Percentiles rank a stretch among this genome's conserved stretches.
phyloP scores from a whole-genome alignment of 139 green algal genomes.

The Auxenochlorella pyrenoidosa region DNA sequence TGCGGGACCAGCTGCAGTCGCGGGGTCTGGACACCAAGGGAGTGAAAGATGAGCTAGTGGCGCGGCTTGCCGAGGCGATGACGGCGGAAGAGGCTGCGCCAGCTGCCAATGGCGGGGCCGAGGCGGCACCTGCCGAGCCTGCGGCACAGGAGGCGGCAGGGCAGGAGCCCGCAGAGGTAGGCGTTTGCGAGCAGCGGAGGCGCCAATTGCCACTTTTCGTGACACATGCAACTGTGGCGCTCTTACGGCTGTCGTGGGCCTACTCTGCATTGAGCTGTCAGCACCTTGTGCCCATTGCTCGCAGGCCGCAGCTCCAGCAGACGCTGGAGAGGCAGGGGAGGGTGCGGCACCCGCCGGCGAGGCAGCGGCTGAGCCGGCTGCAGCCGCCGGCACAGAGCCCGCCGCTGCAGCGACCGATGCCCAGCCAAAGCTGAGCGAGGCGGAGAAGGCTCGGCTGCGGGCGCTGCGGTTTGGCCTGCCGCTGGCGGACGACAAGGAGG shows the following conservation, averaged over 20 bases:
- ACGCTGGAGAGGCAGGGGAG: background rate
- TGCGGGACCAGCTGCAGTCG: conserved; percentile 46
- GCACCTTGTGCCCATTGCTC: background rate
- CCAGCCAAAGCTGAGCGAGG: conserved; percentile 28
- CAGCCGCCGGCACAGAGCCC: background rate
- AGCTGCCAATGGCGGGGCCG: background rate
- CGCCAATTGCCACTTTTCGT: too few species aligned
- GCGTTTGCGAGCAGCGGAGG: too few species aligned
- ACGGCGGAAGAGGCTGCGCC: conserved; percentile 9
- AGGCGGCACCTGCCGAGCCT: background rate
- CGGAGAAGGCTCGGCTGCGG: conserved; percentile 37
- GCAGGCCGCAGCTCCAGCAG: conserved; percentile 2
- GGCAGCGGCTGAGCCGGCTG: background rate
- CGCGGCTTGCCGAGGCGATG: conserved; percentile 33
- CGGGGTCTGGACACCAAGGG: conserved; percentile 49
- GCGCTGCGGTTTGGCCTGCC: conserved; percentile 42
- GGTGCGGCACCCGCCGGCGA: background rate
- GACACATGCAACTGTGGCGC: background rate
- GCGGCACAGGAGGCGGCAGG: background rate
- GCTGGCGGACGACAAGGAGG: conserved; percentile 1
- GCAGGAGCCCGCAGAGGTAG: background rate
- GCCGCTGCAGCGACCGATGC: background rate
- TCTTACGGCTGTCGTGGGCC: too few species aligned
- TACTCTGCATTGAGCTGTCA: too few species aligned
- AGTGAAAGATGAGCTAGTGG: conserved; percentile 55